Conservation (phyloP, 371 early-diverging fungal species). For the Syncephalis fuscata region DNA sequence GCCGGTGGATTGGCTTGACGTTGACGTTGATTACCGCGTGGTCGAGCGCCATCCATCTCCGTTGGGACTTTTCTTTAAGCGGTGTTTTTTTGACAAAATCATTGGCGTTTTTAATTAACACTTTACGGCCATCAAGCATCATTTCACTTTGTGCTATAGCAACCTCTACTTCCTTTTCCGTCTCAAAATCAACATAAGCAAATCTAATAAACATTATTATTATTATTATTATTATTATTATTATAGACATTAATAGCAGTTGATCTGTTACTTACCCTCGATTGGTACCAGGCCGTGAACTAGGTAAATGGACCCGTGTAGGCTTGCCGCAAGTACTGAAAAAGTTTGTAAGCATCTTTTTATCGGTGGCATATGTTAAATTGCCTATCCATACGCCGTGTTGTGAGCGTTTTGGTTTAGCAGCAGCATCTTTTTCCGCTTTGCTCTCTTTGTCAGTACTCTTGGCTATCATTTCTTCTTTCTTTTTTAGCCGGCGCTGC, state of each 20-base stretch:
- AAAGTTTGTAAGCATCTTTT: slow-evolving; percentile 30
- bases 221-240: neutral
- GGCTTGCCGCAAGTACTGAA: slow-evolving; percentile 35
- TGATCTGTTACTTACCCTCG: slow-evolving; percentile 25
- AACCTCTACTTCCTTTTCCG: slow-evolving; percentile 25
- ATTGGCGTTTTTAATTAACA: slow-evolving; percentile 40
- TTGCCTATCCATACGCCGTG: slow-evolving; percentile 65
- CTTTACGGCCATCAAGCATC: slow-evolving; percentile 33
- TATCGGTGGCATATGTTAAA: slow-evolving; percentile 35
- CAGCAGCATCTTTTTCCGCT: slow-evolving; percentile 13
- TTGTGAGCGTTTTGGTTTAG: slow-evolving; percentile 20
- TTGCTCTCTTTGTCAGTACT: slow-evolving; percentile 6
- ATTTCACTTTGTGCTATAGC: slow-evolving; percentile 42
- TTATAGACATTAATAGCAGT: no score
- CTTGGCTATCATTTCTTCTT: slow-evolving; percentile 5
- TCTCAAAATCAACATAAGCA: slow-evolving; percentile 49
- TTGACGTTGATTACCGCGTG: neutral
- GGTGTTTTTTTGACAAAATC: slow-evolving; percentile 8
- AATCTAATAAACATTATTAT: slow-evolving; percentile 21
- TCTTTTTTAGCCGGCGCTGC: slow-evolving; percentile 6
- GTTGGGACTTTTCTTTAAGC: slow-evolving; percentile 7
- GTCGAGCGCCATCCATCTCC: slow-evolving; percentile 2
- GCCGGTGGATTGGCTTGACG: slow-evolving; percentile 39
- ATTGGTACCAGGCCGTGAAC: slow-evolving; percentile 22
- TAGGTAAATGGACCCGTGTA: slow-evolving; percentile 52